Evolutionary conservation across 2,329 filamentous ascomycete genomes (phyloP).

Genomic region (Alternaria viburni): DNA sequence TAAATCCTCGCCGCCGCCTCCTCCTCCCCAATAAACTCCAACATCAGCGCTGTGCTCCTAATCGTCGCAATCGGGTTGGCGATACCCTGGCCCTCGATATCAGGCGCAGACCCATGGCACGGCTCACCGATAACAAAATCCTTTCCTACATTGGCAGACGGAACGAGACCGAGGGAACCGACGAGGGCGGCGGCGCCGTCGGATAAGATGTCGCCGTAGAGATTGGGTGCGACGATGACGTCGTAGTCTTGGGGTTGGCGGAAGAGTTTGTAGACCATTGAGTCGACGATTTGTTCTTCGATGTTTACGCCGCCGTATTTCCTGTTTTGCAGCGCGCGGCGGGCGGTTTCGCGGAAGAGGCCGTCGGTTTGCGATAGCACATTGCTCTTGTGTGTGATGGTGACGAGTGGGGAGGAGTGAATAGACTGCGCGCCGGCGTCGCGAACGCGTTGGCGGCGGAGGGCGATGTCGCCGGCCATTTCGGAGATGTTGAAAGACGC

Average conservation of each 20-base stretch:
- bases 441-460: conserved; percentile 82
- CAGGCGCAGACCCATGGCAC: conserved; percentile 93
- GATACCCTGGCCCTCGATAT: conserved; percentile 91
- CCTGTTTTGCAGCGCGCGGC: conserved; percentile 70
- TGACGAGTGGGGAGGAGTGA: conserved; percentile 77
- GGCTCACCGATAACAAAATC: conserved; percentile 96
- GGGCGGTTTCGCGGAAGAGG: conserved; percentile 83
- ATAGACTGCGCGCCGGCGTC: conserved; percentile 64
- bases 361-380: conserved; percentile 96
- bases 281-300: conserved; percentile 98
- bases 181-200: conserved; percentile 95
- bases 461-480: conserved; percentile 94
- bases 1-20: conserved; percentile 89
- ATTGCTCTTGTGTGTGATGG: conserved; percentile 98
- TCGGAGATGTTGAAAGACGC: conserved; percentile 85
- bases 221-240: conserved; percentile 95
- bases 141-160: conserved; percentile 93
- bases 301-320: conserved; percentile 70
- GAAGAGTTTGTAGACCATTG: conserved; percentile 99
- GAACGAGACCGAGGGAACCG: conserved; percentile 88
- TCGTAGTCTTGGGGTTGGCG: conserved; percentile 94
- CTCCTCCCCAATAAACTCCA: conserved; percentile 92
- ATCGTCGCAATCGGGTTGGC: conserved; percentile 97
- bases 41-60: conserved; percentile 77
- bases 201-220: conserved; percentile 96